Evolutionary conservation across 2,329 filamentous ascomycete genomes (phyloP), one percentile per base, ranked within the genome.

Genomic region (Penicillium rolfsii): DNA sequence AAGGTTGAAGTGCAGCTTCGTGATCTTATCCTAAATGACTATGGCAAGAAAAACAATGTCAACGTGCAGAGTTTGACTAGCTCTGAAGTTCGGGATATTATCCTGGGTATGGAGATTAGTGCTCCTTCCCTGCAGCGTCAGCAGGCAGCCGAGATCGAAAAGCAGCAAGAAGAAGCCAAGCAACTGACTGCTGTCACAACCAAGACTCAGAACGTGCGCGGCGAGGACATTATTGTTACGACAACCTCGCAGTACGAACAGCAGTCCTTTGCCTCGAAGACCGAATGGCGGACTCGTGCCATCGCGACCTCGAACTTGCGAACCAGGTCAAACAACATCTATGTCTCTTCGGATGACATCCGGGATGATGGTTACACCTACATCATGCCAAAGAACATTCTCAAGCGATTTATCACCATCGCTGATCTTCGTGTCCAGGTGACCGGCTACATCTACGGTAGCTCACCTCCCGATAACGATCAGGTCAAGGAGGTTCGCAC

Each of bases 21-120:
- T 76, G 95, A 99, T 82, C 82, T 99, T 67, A 99, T 99, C 71
- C 76, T 99, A 68, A 97, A 98, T 69, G 95, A 99, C 75, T 99
- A 99, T 75, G 95, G 95, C 74, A 99, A 98, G 86, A 99, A 99
- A 86, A 99, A 99, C 83, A 99, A 98, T 70, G 95, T 99, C 82
- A 99, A 99, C 71, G 94, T 95, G 12, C 96, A 96, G 16, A 97
- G 93, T 76, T 84, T 99, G 79, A 99, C 95, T 1, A 97, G 88
- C 74, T 97, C 91, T 71, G 95, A 99, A 86, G 95, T 99, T 54
- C 89, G 95, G 70, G 95, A 99, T 74, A 98, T 99, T 71, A 99
- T 99, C 70, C 81, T 99, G 65, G 95, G 95, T 85, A 99, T 99
- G 96, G 96, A 99, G 76, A 99, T 99, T 61, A 97, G 92, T 61